Evolutionary conservation across 768 basidiomycete genomes (phyloP).

Genomic region (Phaffia tasmanica): DNA sequence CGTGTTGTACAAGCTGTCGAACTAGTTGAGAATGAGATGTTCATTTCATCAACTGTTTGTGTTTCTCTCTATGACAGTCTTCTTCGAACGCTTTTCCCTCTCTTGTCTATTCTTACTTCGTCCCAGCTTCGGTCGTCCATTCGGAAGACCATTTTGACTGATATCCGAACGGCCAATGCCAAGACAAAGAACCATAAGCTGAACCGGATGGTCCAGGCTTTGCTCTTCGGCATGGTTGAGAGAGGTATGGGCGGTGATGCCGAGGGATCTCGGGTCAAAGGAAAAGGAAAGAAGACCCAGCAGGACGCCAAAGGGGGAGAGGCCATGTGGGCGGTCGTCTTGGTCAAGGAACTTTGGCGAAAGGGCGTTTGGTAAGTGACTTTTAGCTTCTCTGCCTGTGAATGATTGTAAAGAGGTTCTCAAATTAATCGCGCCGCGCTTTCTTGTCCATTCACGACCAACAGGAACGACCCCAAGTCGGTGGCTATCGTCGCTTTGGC

Average conservation of each 20-base stretch:
- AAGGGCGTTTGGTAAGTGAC: slow-evolving; percentile 64
- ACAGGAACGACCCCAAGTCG: slow-evolving; percentile 77
- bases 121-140: slow-evolving; percentile 71
- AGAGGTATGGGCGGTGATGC: slow-evolving; percentile 75
- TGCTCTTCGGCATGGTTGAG: slow-evolving; percentile 93
- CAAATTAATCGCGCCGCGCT: slow-evolving; percentile 1
- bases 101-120: slow-evolving; percentile 87
- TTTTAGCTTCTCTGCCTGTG: neutral
- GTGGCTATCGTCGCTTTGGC: slow-evolving; percentile 84
- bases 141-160: slow-evolving; percentile 82
- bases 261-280: slow-evolving; percentile 66
- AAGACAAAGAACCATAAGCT: slow-evolving; percentile 87
- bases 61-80: slow-evolving; percentile 49
- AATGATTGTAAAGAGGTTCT: neutral
- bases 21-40: neutral
- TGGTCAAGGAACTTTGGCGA: slow-evolving; percentile 88
- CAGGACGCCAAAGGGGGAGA: slow-evolving; percentile 52
- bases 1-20: neutral
- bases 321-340: slow-evolving; percentile 92
- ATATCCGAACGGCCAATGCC: slow-evolving; percentile 80
- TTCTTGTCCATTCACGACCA: neutral
- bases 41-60: neutral
- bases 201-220: slow-evolving; percentile 87
- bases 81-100: slow-evolving; percentile 79
- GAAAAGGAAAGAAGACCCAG: slow-evolving; percentile 24